phyloP scores from a whole-genome alignment of 306 rosid genomes.

The Ormosia semicastrata region DNA sequence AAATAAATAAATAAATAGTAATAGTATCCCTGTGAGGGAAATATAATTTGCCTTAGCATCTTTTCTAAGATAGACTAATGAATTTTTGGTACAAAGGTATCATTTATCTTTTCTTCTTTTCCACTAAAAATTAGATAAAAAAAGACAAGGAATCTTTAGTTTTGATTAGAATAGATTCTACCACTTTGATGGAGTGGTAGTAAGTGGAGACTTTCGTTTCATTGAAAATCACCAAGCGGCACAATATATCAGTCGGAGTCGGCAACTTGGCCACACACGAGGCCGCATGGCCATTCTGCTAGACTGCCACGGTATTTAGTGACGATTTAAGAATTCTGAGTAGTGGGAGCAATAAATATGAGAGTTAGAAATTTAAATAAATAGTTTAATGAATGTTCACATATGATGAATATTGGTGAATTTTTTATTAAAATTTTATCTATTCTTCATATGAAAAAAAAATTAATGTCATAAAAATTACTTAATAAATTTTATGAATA shows the following conservation, averaged over 20 bases:
- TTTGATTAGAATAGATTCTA: slow-evolving; percentile 16
- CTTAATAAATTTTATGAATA: too few species aligned
- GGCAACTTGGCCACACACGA: not conserved
- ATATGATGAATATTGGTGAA: too few species aligned
- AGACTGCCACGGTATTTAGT: not conserved
- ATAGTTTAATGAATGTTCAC: too few species aligned
- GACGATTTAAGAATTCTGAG: too few species aligned
- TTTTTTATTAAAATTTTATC: too few species aligned
- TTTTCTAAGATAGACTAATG: slow-evolving; percentile 1
- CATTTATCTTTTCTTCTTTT: slow-evolving; percentile 16
- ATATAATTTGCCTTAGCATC: slow-evolving; percentile 11
- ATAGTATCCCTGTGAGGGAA: not conserved
- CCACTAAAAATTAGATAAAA: not conserved
- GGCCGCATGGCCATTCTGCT: not conserved
- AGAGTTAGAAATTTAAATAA: too few species aligned
- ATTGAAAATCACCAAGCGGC: not conserved
- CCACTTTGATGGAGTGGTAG: not conserved
- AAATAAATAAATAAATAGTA: not conserved
- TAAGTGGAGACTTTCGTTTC: not conserved
- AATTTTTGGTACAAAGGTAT: not conserved
- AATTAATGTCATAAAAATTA: too few species aligned
- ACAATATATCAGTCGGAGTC: not conserved
- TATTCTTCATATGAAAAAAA: too few species aligned
- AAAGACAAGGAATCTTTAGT: not conserved
- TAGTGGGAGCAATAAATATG: too few species aligned